Evolutionary conservation across 2,329 filamentous ascomycete species (phyloP).

Genomic region (Aureobasidium sp.): DNA sequence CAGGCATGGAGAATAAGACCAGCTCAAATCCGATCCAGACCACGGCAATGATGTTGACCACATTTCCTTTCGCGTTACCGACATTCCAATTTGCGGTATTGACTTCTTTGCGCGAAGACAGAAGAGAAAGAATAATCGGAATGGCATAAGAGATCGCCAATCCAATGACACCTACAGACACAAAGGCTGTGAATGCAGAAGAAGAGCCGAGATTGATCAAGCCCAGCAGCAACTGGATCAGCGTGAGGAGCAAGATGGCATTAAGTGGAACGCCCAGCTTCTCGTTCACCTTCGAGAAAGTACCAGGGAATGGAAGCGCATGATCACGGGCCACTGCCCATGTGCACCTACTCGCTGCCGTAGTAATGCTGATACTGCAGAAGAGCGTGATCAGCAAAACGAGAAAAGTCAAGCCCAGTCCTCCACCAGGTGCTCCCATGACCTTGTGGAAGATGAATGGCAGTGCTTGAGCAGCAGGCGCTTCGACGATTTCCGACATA

Average conservation of each 20-base stretch:
- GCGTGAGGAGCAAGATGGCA: constrained; percentile 35
- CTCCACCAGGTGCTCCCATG: constrained; percentile 41
- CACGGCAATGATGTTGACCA: constrained; percentile 23
- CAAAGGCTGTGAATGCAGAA: constrained; percentile 43
- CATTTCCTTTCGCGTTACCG: constrained; percentile 14
- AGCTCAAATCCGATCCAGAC: constrained; percentile 24
- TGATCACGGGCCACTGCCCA: constrained; percentile 41
- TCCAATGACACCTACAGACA: constrained; percentile 49
- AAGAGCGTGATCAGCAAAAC: constrained; percentile 45
- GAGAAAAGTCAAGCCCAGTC: constrained; percentile 42
- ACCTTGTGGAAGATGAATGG: constrained; percentile 44
- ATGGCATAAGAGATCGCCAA: constrained; percentile 50
- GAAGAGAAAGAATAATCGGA: constrained; percentile 45
- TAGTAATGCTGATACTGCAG: constrained; percentile 47
- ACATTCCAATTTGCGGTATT: constrained; percentile 19
- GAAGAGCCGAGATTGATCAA: constrained; percentile 43
- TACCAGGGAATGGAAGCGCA: constrained; percentile 33
- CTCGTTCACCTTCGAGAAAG: constrained; percentile 31
- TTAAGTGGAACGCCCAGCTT: constrained; percentile 34
- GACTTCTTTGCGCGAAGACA: constrained; percentile 30
- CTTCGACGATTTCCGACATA: constrained; percentile 36
- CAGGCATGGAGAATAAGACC: constrained; percentile 45
- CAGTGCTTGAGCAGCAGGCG: constrained; percentile 41
- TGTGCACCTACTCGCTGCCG: constrained; percentile 39
- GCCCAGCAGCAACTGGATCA: constrained; percentile 42